Conservation (phyloP, 495 filamentous ascomycete genomes). For the Cladorrhinum samala region DNA sequence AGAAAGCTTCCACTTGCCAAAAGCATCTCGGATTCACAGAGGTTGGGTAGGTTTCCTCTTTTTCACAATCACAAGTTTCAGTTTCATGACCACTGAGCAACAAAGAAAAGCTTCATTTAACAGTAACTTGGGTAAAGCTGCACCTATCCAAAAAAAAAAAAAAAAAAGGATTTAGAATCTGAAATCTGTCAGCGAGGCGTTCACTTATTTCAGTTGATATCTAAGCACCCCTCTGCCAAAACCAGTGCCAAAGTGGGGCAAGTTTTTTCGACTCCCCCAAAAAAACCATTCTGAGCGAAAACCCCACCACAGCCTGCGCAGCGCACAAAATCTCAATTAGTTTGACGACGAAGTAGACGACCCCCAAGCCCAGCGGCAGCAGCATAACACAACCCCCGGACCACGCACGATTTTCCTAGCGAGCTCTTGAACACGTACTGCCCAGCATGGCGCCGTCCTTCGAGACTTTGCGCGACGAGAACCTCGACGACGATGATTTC, state of each 20-base stretch:
- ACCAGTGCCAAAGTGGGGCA: conserved; percentile 24
- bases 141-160: too few species aligned
- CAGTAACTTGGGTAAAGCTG: too few species aligned
- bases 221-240: too few species aligned
- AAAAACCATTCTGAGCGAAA: conserved; percentile 12
- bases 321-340: conserved; percentile 34
- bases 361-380: conserved; percentile 18
- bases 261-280: conserved; percentile 18
- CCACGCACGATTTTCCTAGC: conserved; percentile 8
- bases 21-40: neutral
- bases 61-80: neutral
- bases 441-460: conserved; percentile 56
- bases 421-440: conserved; percentile 8
- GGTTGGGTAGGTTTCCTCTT: neutral
- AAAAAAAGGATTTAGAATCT: too few species aligned
- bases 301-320: conserved; percentile 30
- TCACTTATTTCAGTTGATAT: too few species aligned
- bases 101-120: neutral
- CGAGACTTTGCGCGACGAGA: conserved; percentile 54
- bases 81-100: neutral
- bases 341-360: conserved; percentile 16
- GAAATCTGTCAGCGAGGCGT: too few species aligned
- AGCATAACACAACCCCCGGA: conserved; percentile 3
- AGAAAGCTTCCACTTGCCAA: neutral
- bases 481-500: conserved; percentile 81